These are phyloP conservation scores for Neophaeococcomyces aloes DNA, from an alignment of 2,329 filamentous ascomycete genomes.

Conservation along the genomic window DNA sequence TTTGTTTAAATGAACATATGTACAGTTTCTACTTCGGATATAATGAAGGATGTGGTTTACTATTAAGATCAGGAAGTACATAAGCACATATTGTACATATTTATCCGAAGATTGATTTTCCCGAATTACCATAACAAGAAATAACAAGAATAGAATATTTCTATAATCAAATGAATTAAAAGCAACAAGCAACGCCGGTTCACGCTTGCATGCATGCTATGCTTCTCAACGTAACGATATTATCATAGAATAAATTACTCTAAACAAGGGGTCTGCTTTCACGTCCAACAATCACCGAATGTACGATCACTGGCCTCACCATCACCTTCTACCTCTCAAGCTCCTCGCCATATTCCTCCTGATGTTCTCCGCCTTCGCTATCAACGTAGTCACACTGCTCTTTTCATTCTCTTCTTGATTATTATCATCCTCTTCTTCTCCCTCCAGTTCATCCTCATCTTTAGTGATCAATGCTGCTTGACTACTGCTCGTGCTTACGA, in stretches of 20 bases:
- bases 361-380: slow-evolving; percentile 17
- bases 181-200: not conserved
- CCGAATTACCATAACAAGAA: no score
- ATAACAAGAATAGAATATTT: no score
- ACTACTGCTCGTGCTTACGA: slow-evolving; percentile 15
- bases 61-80: no score
- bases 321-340: slow-evolving; percentile 10
- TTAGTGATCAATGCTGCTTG: slow-evolving; percentile 15
- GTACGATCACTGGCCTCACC: no score
- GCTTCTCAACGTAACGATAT: not conserved
- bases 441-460: slow-evolving; percentile 6
- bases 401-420: not conserved
- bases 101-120: no score
- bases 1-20: no score
- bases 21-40: no score
- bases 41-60: no score
- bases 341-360: slow-evolving; percentile 16
- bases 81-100: no score
- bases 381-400: slow-evolving; percentile 14
- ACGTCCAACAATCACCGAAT: no score
- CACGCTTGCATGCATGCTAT: not conserved
- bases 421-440: not conserved
- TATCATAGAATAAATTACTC: no score
- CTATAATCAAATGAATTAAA: not conserved
- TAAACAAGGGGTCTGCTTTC: no score